A percentile compares a stretch with the other conserved stretches of the same genome.
Conservation (phyloP, 2,329 filamentous ascomycete species). For the Ceratocystis smalleyi region DNA sequence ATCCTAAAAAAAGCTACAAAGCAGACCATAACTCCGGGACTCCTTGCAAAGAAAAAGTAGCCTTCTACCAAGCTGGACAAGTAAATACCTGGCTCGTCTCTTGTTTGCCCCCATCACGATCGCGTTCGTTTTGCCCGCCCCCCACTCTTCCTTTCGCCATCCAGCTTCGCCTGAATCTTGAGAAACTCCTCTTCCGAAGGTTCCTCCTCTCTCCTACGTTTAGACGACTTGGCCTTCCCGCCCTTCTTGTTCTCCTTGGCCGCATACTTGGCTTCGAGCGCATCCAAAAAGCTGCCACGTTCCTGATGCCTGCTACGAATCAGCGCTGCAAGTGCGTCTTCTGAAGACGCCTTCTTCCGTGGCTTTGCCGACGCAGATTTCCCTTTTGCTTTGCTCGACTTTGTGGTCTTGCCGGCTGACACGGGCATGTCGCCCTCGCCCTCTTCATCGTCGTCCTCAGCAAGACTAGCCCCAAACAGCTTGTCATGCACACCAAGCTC, state of each 20-base stretch:
- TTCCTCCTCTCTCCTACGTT: constrained; percentile 39
- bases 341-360: constrained; percentile 29
- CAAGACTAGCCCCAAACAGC: constrained; percentile 34
- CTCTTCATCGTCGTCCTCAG: constrained; percentile 21
- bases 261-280: constrained; percentile 62
- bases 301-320: constrained; percentile 57
- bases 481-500: constrained; percentile 60
- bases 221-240: constrained; percentile 16
- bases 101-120: neutral
- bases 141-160: constrained; percentile 25
- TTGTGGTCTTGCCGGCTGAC: neutral
- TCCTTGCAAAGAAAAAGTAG: neutral
- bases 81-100: neutral
- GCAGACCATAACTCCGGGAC: neutral
- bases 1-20: neutral
- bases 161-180: constrained; percentile 20
- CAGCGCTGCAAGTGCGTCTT: constrained; percentile 50
- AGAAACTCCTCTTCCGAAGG: constrained; percentile 45
- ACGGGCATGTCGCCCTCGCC: constrained; percentile 17
- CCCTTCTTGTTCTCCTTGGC: constrained; percentile 30
- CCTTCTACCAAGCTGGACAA: neutral
- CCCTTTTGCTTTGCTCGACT: neutral
- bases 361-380: constrained; percentile 12
- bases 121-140: constrained; percentile 5
- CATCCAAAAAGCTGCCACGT: constrained; percentile 51